Conservation (phyloP, 2,329 filamentous ascomycete species). For the Gnomoniopsis sp. region DNA sequence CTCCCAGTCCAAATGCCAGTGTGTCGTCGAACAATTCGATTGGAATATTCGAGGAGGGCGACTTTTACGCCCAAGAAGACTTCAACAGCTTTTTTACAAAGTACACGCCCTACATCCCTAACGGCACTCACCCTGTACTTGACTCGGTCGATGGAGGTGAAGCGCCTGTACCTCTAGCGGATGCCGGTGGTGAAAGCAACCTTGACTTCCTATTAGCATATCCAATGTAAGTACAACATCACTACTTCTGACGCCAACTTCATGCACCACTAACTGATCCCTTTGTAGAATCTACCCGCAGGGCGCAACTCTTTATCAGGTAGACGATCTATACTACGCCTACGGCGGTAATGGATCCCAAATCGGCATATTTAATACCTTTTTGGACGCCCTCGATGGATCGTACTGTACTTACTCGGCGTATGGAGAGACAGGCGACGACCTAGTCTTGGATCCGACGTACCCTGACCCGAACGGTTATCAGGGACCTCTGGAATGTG, state of each 20-base stretch:
- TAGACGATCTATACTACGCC: constrained; percentile 40
- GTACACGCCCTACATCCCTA: constrained; percentile 3
- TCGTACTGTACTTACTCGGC: constrained; percentile 47
- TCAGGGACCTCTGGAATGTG: constrained; percentile 37
- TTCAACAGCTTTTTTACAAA: constrained; percentile 7
- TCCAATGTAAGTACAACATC: constrained; percentile 1
- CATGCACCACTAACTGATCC: not conserved
- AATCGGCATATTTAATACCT: constrained; percentile 27
- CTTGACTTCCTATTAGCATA: constrained; percentile 8
- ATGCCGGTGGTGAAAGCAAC: constrained; percentile 9
- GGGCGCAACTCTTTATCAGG: constrained; percentile 34
- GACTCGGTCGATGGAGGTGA: constrained; percentile 7
- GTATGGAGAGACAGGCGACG: constrained; percentile 44
- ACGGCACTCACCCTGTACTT: constrained; percentile 6
- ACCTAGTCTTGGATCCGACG: constrained; percentile 38
- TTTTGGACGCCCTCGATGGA: constrained; percentile 47
- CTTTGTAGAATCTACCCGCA: constrained; percentile 32
- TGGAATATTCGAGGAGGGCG: constrained; percentile 17
- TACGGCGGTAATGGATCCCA: constrained; percentile 6
- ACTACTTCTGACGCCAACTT: not conserved
- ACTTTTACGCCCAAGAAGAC: constrained; percentile 13
- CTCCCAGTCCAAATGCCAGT: constrained; percentile 5
- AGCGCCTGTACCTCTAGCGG: not conserved
- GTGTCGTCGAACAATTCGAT: constrained; percentile 13
- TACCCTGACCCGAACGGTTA: constrained; percentile 50